A percentile compares a stretch with the other conserved stretches of the same genome.
These are phyloP conservation scores for Fusarium siculi DNA, from an alignment of 2,329 filamentous ascomycete species.

Conservation along the genomic window DNA sequence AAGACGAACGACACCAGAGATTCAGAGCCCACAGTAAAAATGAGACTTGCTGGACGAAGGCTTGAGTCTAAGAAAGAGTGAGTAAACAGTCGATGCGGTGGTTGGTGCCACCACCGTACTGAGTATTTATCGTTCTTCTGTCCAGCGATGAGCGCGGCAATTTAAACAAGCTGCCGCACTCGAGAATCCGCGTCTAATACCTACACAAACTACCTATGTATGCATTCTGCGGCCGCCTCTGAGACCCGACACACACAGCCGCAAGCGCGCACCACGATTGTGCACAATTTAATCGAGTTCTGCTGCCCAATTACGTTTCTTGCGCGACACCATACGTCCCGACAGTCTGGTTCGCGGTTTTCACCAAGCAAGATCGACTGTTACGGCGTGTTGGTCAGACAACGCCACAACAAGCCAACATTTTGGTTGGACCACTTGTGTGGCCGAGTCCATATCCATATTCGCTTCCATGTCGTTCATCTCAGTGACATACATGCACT, in stretches of 20 bases:
- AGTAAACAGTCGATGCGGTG: neutral
- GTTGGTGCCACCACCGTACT: neutral
- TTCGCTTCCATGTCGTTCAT: neutral
- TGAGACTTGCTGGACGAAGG: neutral
- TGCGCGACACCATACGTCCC: conserved; percentile 30
- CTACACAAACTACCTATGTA: neutral
- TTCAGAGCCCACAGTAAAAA: neutral
- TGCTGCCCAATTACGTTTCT: conserved; percentile 35
- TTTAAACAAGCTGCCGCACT: neutral
- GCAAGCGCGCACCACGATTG: conserved; percentile 20
- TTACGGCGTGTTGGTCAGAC: conserved; percentile 34
- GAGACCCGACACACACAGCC: neutral
- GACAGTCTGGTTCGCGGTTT: conserved; percentile 40
- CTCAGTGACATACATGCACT: neutral
- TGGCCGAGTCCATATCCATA: neutral
- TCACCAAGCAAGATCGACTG: conserved; percentile 39
- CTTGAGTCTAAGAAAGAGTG: neutral
- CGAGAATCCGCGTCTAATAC: conserved; percentile 13
- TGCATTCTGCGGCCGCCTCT: conserved; percentile 15
- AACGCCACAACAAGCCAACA: conserved; percentile 37
- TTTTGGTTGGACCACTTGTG: conserved; percentile 11
- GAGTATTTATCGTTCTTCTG: neutral
- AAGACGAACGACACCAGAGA: neutral
- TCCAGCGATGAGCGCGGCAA: neutral
- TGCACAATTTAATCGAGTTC: conserved; percentile 17